These are phyloP conservation scores for Tuber borchii DNA, from an alignment of 495 filamentous ascomycete genomes.

Conservation along the genomic window DNA sequence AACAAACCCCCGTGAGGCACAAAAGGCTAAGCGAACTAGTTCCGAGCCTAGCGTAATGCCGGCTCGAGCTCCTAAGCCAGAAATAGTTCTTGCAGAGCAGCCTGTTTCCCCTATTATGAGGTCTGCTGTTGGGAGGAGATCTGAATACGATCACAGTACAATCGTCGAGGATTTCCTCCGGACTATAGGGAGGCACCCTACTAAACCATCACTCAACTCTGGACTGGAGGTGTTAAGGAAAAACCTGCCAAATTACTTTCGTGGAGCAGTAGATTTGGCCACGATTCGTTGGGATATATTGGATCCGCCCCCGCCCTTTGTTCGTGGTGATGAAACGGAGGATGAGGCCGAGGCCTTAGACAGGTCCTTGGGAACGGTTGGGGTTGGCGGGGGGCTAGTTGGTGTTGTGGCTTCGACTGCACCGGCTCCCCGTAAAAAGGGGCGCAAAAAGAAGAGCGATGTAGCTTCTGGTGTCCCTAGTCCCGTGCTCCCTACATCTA, in stretches of 20 bases:
- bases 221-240: slow-evolving; percentile 52
- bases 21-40: not conserved
- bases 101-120: not conserved
- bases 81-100: not conserved
- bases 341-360: slow-evolving; percentile 16
- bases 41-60: not conserved
- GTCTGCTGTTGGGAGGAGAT: not conserved
- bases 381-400: slow-evolving; percentile 8
- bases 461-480: not conserved
- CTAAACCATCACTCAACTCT: slow-evolving; percentile 52
- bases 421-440: slow-evolving; percentile 1
- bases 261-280: slow-evolving; percentile 50
- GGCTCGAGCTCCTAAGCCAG: not conserved
- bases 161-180: slow-evolving; percentile 63
- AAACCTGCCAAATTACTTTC: slow-evolving; percentile 44
- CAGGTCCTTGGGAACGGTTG: slow-evolving; percentile 4
- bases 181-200: slow-evolving; percentile 55
- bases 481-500: not conserved
- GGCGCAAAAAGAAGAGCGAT: not conserved
- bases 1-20: not conserved
- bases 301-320: slow-evolving; percentile 46
- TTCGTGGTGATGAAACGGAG: slow-evolving; percentile 11
- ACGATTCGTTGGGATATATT: slow-evolving; percentile 65
- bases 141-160: slow-evolving; percentile 44
- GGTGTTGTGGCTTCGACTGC: slow-evolving; percentile 5